Evolutionary conservation across 2,329 filamentous ascomycete species (phyloP), one percentile per base, ranked within the genome.

Genomic region (Pestalotiopsis sp.): DNA sequence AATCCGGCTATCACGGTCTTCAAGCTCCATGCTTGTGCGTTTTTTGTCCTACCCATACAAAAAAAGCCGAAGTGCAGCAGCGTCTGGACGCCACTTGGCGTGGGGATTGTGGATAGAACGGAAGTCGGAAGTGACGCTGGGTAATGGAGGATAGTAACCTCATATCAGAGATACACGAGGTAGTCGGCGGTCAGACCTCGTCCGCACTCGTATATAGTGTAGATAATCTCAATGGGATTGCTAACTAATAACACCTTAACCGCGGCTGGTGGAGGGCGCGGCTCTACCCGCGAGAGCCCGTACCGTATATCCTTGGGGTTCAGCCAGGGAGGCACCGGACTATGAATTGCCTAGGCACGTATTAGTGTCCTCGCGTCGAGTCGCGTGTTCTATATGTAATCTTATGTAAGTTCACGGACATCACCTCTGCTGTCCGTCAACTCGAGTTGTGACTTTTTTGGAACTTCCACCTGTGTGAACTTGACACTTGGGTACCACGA

Each of bases 401-500:
- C 20, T 36, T 36, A 36, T 9, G 7, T 36, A 36, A 36, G 31
- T 36, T 36, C 31, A 36, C 31, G 31, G 31, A 36, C 31, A 36
- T 36, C 6, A 36, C 31, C 31, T 36, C 31, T 36, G 23, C 38
- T 23, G n/a, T 11, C 23, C n/a, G 17, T 23, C 17, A 14, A 49
- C 45, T 65, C 45, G 62, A 12, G 17, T 23, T 36, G 62, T 27
- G 67, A n/a, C 17, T 52, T 9, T 9, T 52, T 52, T 7, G 45
- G 14, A n/a, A 20, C 45, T n/a, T 52, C 41, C 66, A 61, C 5
- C 31, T 36, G 31, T 36, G 68, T 65, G 68, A 68, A 66, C 70
- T 68, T 17, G 56, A 52, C 45, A 9, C 45, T 52, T 20, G n/a
- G 45, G 45, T 52, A 5, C n/a, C 45, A 52, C 45, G n/a, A 7